These are phyloP conservation scores for Talaromyces liani DNA, from an alignment of 495 filamentous ascomycete genomes.

Conservation along the genomic window DNA sequence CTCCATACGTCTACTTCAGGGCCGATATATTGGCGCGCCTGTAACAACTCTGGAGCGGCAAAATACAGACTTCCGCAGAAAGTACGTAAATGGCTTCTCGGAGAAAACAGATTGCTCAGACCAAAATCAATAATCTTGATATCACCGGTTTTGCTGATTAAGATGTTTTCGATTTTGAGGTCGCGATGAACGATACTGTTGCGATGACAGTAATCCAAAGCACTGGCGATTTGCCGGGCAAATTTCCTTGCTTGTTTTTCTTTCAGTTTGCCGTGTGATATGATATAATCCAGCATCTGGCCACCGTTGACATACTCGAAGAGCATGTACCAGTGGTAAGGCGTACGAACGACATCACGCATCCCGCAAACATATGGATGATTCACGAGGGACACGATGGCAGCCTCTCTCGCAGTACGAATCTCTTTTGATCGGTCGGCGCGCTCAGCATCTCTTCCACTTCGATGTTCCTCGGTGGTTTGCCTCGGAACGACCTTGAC, in stretches of 20 bases:
- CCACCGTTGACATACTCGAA: constrained; percentile 99
- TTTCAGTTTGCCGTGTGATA: constrained; percentile 93
- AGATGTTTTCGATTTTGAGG: constrained; percentile 97
- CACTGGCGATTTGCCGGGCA: constrained; percentile 92
- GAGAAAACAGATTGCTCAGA: constrained; percentile 92
- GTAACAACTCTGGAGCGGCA: constrained; percentile 89
- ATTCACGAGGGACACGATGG: constrained; percentile 89
- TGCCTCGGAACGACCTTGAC: constrained; percentile 96
- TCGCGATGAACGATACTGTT: constrained; percentile 99
- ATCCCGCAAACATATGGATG: constrained; percentile 97
- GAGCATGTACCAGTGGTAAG: constrained; percentile 99
- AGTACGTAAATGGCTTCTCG: constrained; percentile 80
- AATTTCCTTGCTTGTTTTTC: constrained; percentile 99
- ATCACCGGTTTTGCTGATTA: constrained; percentile 98
- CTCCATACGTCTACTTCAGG: constrained; percentile 99
- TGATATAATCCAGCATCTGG: constrained; percentile 99
- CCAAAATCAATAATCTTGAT: constrained; percentile 99
- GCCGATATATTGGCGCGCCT: constrained; percentile 89
- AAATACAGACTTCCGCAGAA: constrained; percentile 99
- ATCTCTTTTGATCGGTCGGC: constrained; percentile 96
- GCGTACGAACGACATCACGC: constrained; percentile 88
- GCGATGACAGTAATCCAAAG: constrained; percentile 97
- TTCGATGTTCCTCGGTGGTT: constrained; percentile 79
- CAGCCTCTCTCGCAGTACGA: constrained; percentile 89
- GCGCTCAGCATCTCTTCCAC: constrained; percentile 69